phyloP scores from a whole-genome alignment of 169 alveolate genomes.

The Plasmodium malariae region DNA sequence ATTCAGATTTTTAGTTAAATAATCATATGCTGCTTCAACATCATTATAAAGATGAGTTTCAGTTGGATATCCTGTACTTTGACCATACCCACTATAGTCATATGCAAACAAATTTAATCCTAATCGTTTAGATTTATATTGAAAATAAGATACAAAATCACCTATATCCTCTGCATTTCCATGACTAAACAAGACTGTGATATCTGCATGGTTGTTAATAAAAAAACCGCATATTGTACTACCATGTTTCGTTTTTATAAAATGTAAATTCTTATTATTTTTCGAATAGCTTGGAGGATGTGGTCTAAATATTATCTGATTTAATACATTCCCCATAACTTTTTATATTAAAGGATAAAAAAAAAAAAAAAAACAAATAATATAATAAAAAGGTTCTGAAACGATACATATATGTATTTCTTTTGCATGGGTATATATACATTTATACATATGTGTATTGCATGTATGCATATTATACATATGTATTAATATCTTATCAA shows the following conservation, averaged over 20 bases:
- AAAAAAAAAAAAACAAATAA: no score
- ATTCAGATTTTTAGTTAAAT: conserved; percentile 77
- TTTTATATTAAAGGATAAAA: no score
- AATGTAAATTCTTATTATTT: conserved; percentile 81
- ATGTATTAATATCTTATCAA: not conserved
- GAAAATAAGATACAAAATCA: conserved; percentile 78
- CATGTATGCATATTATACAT: not conserved
- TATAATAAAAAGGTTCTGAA: not conserved
- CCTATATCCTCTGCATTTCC: conserved; percentile 94
- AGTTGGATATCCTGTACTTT: conserved; percentile 86
- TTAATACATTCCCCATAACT: conserved; percentile 84
- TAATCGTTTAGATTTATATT: conserved; percentile 76
- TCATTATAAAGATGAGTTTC: conserved; percentile 88
- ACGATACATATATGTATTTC: not conserved
- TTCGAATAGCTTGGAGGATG: conserved; percentile 81
- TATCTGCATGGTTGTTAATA: conserved; percentile 81
- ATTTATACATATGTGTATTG: not conserved
- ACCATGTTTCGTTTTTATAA: conserved; percentile 83
- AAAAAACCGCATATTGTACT: conserved; percentile 82
- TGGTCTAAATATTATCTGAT: conserved; percentile 81
- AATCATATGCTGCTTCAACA: conserved; percentile 91
- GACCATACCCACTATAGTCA: conserved; percentile 91
- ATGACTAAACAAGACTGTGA: conserved; percentile 90
- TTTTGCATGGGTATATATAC: not conserved
- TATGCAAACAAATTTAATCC: conserved; percentile 87